Percentiles rank a stretch among this genome's conserved stretches.
Conservation (phyloP, 176 grass and related monocot species). For the Chloris gayana region DNA sequence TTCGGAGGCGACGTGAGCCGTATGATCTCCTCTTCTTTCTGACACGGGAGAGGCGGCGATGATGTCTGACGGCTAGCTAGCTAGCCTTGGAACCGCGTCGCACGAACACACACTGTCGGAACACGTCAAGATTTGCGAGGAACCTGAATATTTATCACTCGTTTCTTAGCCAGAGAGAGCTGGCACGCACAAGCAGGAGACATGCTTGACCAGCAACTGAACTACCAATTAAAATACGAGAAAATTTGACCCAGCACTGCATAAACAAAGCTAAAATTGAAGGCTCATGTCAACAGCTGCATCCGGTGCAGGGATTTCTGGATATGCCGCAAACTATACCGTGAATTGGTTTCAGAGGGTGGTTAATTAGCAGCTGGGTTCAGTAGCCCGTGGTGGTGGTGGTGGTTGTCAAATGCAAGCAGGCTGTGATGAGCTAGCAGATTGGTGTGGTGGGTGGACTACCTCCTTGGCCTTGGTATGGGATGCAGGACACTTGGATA, state of each 20-base stretch:
- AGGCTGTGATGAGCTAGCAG: neutral
- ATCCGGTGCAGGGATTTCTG: neutral
- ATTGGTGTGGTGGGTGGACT: neutral
- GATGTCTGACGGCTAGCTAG: neutral
- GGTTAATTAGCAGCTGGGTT: neutral
- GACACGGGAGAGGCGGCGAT: neutral
- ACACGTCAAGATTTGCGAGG: neutral
- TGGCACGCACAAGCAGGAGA: conserved; percentile 15
- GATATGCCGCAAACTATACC: neutral
- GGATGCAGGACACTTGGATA: neutral
- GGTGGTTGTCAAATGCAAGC: conserved; percentile 4
- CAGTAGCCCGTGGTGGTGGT: neutral
- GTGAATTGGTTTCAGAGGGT: neutral
- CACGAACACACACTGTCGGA: neutral
- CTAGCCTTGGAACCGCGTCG: conserved; percentile 18
- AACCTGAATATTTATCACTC: neutral
- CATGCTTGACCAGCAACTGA: conserved; percentile 10
- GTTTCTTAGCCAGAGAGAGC: conserved; percentile 6
- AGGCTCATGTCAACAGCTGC: neutral
- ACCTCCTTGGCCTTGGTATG: neutral
- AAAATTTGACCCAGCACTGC: neutral
- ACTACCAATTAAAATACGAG: neutral
- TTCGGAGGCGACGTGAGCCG: neutral
- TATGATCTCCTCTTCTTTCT: neutral
- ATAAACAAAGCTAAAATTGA: neutral